Evolutionary conservation across 257 asterid genomes (phyloP).

Genomic region (Petunia secreta): DNA sequence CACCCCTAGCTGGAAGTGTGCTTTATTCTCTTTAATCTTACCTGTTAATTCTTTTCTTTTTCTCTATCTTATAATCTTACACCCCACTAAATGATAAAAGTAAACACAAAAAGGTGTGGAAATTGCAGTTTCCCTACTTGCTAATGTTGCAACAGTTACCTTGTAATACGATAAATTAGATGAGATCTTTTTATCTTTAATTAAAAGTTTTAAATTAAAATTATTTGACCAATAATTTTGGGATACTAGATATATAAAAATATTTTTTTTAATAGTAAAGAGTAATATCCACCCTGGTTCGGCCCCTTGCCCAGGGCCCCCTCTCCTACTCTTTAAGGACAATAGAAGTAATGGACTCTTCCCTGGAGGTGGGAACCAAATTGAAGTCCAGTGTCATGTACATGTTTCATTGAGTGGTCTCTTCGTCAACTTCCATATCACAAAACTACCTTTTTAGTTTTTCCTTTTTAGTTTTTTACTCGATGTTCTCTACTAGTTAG

Average conservation of each 20-base stretch:
- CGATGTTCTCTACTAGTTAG: too few species aligned
- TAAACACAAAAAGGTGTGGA: neutral
- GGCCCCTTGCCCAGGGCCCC: neutral
- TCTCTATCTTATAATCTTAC: neutral
- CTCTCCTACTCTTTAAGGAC: neutral
- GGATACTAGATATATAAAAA: too few species aligned
- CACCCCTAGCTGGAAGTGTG: too few species aligned
- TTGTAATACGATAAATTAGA: too few species aligned
- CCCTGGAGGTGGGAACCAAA: slow-evolving; percentile 41
- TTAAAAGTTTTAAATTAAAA: too few species aligned
- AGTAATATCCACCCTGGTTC: too few species aligned
- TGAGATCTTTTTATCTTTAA: too few species aligned
- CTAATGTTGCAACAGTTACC: neutral
- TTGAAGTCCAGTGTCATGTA: slow-evolving; percentile 17
- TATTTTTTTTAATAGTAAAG: too few species aligned
- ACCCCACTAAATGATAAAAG: neutral
- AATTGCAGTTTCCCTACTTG: neutral
- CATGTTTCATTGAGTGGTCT: slow-evolving; percentile 28
- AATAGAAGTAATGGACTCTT: neutral
- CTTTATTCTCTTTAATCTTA: neutral
- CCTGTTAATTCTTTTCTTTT: neutral
- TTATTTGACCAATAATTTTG: too few species aligned
- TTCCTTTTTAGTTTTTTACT: too few species aligned
- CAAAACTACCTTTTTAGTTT: neutral
- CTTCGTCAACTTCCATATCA: slow-evolving; percentile 24